Percentiles rank a stretch among this genome's conserved stretches.
phyloP scores from a whole-genome alignment of 345 rosid genomes.

The Lepidium sativum region DNA sequence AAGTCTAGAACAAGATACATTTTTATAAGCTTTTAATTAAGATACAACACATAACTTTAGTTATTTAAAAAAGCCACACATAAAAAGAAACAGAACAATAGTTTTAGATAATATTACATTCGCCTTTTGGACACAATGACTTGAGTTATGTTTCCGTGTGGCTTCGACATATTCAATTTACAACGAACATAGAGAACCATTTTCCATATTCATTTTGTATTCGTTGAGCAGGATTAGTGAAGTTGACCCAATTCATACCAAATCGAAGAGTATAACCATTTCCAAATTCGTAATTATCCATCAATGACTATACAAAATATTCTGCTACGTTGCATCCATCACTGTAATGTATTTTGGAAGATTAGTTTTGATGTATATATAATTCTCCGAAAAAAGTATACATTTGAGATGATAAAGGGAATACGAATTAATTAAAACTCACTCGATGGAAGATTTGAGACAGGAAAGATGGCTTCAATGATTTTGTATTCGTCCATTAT shows the following conservation, averaged over 20 bases:
- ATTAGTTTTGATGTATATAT: not conserved
- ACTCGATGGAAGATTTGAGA: conserved; percentile 3
- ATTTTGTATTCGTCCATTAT: not conserved
- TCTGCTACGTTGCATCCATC: not conserved
- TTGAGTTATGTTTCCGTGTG: too few relatives aligned
- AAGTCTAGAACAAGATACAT: too few relatives aligned
- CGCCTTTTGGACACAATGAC: too few relatives aligned
- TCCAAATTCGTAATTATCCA: not conserved
- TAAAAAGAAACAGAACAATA: too few relatives aligned
- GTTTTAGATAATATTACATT: too few relatives aligned
- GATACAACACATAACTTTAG: too few relatives aligned
- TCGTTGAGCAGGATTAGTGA: not conserved
- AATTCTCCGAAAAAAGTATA: too few relatives aligned
- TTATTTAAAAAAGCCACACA: too few relatives aligned
- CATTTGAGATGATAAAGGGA: too few relatives aligned
- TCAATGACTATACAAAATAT: not conserved
- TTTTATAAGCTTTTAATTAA: too few relatives aligned
- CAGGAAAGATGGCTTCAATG: not conserved
- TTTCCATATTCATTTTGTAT: not conserved
- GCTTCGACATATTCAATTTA: too few relatives aligned
- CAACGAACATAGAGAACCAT: not conserved
- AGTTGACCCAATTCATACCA: conserved; percentile 2
- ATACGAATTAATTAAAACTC: too few relatives aligned
- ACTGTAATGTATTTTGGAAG: not conserved
- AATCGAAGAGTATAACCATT: not conserved